Evolutionary conservation across 2,329 filamentous ascomycete species (phyloP).

Genomic region (Trichophyton mentagrophytes): DNA sequence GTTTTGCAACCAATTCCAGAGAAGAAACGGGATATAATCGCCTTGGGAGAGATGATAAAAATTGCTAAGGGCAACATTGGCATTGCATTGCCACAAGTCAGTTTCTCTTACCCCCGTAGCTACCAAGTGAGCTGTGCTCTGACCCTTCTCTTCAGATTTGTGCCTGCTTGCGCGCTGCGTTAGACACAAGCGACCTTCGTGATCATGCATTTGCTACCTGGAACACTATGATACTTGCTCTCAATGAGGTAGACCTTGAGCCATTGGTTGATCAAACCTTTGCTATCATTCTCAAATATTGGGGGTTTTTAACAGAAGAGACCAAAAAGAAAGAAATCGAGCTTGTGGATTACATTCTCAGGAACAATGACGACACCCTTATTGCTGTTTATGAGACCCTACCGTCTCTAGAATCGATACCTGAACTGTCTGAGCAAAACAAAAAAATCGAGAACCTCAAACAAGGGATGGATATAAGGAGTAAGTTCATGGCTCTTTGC

Average conservation of each 20-base stretch:
- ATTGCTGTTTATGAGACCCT: slow-evolving; percentile 58
- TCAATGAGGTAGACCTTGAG: slow-evolving; percentile 68
- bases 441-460: slow-evolving; percentile 53
- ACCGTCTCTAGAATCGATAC: slow-evolving; percentile 62
- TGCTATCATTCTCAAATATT: slow-evolving; percentile 72
- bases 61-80: slow-evolving; percentile 61
- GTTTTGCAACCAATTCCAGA: slow-evolving; percentile 49
- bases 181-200: slow-evolving; percentile 62
- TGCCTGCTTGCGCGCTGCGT: slow-evolving; percentile 77
- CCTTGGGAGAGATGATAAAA: slow-evolving; percentile 76
- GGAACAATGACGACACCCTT: slow-evolving; percentile 49
- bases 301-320: slow-evolving; percentile 51
- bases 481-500: slow-evolving; percentile 57
- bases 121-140: slow-evolving; percentile 6
- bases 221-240: slow-evolving; percentile 60
- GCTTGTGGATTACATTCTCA: slow-evolving; percentile 53
- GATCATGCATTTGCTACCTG: slow-evolving; percentile 72
- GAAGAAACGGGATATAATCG: slow-evolving; percentile 63
- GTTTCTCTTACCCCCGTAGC: slow-evolving; percentile 16
- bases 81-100: slow-evolving; percentile 71
- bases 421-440: slow-evolving; percentile 56
- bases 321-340: slow-evolving; percentile 48
- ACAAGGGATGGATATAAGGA: slow-evolving; percentile 50
- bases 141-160: slow-evolving; percentile 50
- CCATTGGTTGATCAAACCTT: slow-evolving; percentile 78